Percentiles rank a stretch among this genome's conserved stretches.
phyloP scores from a whole-genome alignment of 2,329 filamentous ascomycete genomes.

The Fusarium vanettenii region DNA sequence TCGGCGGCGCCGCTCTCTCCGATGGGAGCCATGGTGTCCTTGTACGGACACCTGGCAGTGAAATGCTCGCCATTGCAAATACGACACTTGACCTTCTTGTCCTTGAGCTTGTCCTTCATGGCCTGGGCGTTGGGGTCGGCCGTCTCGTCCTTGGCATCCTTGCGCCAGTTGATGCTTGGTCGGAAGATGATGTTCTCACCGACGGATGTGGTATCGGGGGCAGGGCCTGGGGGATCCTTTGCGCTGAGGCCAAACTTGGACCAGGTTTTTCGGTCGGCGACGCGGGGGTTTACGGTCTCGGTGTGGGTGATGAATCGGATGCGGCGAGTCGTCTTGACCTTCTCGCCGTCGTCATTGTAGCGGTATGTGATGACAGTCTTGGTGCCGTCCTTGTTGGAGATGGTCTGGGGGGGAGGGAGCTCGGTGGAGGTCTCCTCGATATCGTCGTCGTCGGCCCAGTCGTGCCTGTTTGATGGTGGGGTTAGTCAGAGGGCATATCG shows the following conservation, averaged over 20 bases:
- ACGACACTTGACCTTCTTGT: slow-evolving; percentile 99
- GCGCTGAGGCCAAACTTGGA: slow-evolving; percentile 91
- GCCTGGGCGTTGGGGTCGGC: slow-evolving; percentile 78
- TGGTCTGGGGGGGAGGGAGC: slow-evolving; percentile 88
- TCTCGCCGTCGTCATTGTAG: slow-evolving; percentile 92
- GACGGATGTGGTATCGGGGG: slow-evolving; percentile 89
- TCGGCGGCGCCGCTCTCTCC: slow-evolving; percentile 69
- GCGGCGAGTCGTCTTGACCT: slow-evolving; percentile 96
- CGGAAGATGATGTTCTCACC: slow-evolving; percentile 99
- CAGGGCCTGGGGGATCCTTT: slow-evolving; percentile 85
- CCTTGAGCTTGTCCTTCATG: slow-evolving; percentile 88
- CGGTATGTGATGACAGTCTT: slow-evolving; percentile 94
- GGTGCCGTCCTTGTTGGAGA: slow-evolving; percentile 97
- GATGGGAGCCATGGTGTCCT: slow-evolving; percentile 97
- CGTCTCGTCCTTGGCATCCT: slow-evolving; percentile 84
- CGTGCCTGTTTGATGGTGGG: slow-evolving; percentile 63
- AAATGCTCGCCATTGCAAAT: slow-evolving; percentile 99
- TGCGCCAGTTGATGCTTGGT: slow-evolving; percentile 93
- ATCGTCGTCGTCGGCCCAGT: slow-evolving; percentile 98
- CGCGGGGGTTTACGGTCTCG: slow-evolving; percentile 94
- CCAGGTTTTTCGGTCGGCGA: slow-evolving; percentile 95
- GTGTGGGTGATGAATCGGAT: slow-evolving; percentile 93
- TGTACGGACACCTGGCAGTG: slow-evolving; percentile 98
- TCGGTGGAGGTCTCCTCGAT: slow-evolving; percentile 76
- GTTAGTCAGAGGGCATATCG: slow-evolving; percentile 47